Conservation (phyloP, 305 asterid species). For the Petunia hybrid region DNA sequence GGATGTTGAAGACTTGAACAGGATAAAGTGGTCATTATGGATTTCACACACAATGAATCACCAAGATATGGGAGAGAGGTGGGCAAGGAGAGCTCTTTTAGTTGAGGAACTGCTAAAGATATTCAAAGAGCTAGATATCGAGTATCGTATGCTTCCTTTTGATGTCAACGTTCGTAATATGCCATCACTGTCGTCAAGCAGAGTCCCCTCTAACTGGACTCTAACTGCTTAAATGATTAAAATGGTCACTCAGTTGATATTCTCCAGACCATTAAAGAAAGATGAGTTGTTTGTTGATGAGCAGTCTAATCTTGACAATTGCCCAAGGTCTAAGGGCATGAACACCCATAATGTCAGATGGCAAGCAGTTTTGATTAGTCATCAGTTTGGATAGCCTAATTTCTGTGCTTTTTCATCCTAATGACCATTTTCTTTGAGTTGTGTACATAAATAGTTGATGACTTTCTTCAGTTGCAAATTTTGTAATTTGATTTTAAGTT, state of each 20-base stretch:
- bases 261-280: background rate
- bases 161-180: slow-evolving; percentile 44
- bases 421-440: background rate
- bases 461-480: background rate
- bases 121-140: slow-evolving; percentile 52
- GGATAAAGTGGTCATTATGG: slow-evolving; percentile 55
- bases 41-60: slow-evolving; percentile 50
- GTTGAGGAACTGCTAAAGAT: slow-evolving; percentile 55
- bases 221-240: slow-evolving; percentile 5
- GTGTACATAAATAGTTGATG: slow-evolving; percentile 17
- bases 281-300: slow-evolving; percentile 10
- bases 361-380: background rate
- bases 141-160: slow-evolving; percentile 48
- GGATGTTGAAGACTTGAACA: slow-evolving; percentile 49
- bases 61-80: slow-evolving; percentile 56
- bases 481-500: background rate
- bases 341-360: background rate
- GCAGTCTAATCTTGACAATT: background rate
- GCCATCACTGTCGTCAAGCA: slow-evolving; percentile 35
- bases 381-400: background rate
- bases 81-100: slow-evolving; percentile 50
- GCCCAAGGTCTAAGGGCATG: background rate
- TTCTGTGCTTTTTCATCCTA: background rate
- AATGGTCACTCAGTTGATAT: background rate
- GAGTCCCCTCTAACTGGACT: slow-evolving; percentile 44